Base-by-base conservation (phyloP, 139 green algal species). In the Chlamydomonas urium region DNA sequence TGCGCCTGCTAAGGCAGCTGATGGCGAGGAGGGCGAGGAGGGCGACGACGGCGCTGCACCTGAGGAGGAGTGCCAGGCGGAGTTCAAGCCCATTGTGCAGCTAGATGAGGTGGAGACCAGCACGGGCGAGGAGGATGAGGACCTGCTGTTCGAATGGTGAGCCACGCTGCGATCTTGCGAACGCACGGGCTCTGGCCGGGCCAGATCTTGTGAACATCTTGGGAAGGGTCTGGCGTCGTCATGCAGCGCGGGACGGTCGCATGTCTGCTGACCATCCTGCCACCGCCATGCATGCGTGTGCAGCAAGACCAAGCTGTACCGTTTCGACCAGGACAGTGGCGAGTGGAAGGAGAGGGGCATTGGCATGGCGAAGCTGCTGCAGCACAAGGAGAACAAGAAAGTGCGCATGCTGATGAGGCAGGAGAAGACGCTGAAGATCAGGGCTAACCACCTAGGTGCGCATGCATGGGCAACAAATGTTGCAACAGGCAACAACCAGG, bases 301-400 rank as follows among this genome's bases (percentile, higher is more conserved):
- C 90, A 98, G 91, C 17, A 99, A 99, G 79, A 89, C 83, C 77
- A 99, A 99, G 82, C 87, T 98, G 74, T 99, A 99, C 78, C 91
- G 95, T 3, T 99, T 91, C 69, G 92, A 99, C 69, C 81, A 87
- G 45, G 90, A 93, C 2, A 73, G 69, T 34, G 87, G 83, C 37
- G 95, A 98, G 75, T 99, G 96, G 96, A 99, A 99, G 86, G 96
- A 99, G 83, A 82, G 96, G 8, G 96, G 96, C 2, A 75, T 98
- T 14, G 96, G 95, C 19, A 76, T 88, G 42, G 80, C 74, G 17
- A 96, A 93, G 79, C 79, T 99, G 56, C 82, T 99, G 73, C 73
- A 97, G 85, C 86, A 98, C 87, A 97, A 97, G 79, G 86, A 90
- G 58, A 96, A 87, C 71, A 75, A 93, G 72, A 93, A 94, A 71